Evolutionary conservation across 176 grass and related monocot genomes (phyloP).

Genomic region (Puccinellia tenuiflora): DNA sequence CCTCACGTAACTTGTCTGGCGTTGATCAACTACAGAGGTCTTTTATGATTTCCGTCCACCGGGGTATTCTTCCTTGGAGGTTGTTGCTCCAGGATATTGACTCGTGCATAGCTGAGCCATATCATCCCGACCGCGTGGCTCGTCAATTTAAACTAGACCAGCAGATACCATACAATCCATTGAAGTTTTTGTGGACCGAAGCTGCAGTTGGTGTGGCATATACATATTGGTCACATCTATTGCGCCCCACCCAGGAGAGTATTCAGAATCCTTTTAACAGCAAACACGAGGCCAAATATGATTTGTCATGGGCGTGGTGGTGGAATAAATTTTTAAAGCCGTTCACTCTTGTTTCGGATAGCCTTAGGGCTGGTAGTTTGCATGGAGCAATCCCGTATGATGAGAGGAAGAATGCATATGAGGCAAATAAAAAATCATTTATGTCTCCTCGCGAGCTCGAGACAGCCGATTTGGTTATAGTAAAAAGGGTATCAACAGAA

Average conservation of each 20-base stretch:
- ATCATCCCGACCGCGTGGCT: neutral
- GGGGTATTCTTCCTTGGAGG: neutral
- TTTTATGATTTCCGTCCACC: neutral
- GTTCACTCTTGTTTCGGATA: neutral
- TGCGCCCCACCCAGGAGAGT: neutral
- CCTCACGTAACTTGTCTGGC: neutral
- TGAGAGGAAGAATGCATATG: neutral
- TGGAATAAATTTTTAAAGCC: neutral
- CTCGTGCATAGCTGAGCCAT: neutral
- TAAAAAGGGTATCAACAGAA: neutral
- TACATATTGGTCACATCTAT: neutral
- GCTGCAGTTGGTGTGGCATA: neutral
- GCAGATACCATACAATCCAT: neutral
- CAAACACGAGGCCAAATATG: neutral
- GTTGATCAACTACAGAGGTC: neutral
- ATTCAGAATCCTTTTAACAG: neutral
- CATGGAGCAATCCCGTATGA: neutral
- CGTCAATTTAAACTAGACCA: neutral
- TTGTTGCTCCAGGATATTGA: neutral
- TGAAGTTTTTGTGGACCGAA: neutral
- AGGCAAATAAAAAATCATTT: neutral
- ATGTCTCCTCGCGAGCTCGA: neutral
- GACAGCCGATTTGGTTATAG: neutral
- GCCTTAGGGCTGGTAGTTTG: neutral
- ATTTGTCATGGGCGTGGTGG: neutral